A percentile compares a stretch with the other conserved stretches of the same genome.
Conservation (phyloP, 495 filamentous ascomycete species). For the Penicillium steckii region DNA sequence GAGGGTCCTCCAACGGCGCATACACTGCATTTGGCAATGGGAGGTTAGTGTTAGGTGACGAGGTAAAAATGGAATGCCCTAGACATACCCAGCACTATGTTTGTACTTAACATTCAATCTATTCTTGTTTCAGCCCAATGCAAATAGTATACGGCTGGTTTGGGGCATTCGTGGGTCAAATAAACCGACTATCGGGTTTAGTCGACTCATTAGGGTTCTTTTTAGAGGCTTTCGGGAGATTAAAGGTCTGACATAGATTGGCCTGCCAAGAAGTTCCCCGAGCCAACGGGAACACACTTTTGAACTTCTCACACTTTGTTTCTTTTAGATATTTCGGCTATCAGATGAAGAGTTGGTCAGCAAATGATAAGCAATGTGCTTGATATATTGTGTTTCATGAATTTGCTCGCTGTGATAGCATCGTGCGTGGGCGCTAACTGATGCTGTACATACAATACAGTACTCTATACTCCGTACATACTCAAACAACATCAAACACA, state of each 20-base stretch:
- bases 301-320: neutral
- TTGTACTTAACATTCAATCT: neutral
- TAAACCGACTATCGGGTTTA: neutral
- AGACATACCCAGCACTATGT: too few relatives aligned
- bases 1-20: neutral
- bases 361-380: too few relatives aligned
- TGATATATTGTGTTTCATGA: conserved; percentile 4
- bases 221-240: conserved; percentile 9
- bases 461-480: too few relatives aligned
- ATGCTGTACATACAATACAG: neutral
- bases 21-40: neutral
- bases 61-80: too few relatives aligned
- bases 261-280: conserved; percentile 2
- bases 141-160: neutral
- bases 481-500: neutral
- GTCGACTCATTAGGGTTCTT: too few relatives aligned
- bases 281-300: too few relatives aligned
- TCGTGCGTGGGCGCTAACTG: neutral
- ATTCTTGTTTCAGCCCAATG: conserved; percentile 5
- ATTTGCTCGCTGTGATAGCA: neutral
- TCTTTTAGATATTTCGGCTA: too few relatives aligned
- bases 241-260: conserved; percentile 21
- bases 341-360: too few relatives aligned
- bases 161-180: conserved; percentile 1
- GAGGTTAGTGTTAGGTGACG: too few relatives aligned